Base-by-base conservation (phyloP, 192 early-diverging fungal species). In the Coemansia sp. region DNA sequence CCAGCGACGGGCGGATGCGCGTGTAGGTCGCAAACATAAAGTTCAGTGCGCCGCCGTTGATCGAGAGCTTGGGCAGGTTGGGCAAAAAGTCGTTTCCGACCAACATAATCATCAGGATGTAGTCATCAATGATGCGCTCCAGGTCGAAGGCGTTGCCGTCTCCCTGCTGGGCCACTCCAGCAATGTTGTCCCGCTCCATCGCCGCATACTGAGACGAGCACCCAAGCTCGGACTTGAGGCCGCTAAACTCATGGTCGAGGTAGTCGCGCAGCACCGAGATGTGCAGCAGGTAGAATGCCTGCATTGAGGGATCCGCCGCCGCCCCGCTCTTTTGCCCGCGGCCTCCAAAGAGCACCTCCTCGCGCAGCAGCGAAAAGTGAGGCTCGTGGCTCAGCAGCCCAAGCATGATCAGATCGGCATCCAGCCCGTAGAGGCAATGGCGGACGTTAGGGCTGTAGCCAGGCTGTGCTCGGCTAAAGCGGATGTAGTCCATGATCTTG, bases 401-500 rank as follows among this genome's bases (percentile, higher is more conserved):
- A 11, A 99, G 86, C 94, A 99, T 96, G 71, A 99, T 94, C 41
- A 99, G 84, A 85, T 99, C 97, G 16, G 97, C 95, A 79, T 99
- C 97, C 47, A 97, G 86, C 26, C 97, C 97, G 76, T 99, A 99
- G 38, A 99, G 85, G 78, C 95, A 95, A 68, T 99, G 97, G 43
- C 89, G 86, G 13, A 88, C 91, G 72, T 95, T 95, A 48, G 94
- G 88, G 70, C 93, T 82, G 66, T 96, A 95, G 33, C 87, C 89
- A 18, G 89, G 84, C 70, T 91, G 89, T 4, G 87, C 88, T 37
- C 94, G 91, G 34, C 91, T 83, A 21, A 90, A 84, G 38, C 97
- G 92, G 61, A 99, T 95, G 62, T 91, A 99, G 76, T 99, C 97
- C 97, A 99, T 98, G 63, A 99, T 97, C 77, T 99, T 99, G 85